Percentiles rank a stretch among this genome's conserved stretches.
Evolutionary conservation across 345 rosid genomes (phyloP).

Genomic region (Mangifera indica): DNA sequence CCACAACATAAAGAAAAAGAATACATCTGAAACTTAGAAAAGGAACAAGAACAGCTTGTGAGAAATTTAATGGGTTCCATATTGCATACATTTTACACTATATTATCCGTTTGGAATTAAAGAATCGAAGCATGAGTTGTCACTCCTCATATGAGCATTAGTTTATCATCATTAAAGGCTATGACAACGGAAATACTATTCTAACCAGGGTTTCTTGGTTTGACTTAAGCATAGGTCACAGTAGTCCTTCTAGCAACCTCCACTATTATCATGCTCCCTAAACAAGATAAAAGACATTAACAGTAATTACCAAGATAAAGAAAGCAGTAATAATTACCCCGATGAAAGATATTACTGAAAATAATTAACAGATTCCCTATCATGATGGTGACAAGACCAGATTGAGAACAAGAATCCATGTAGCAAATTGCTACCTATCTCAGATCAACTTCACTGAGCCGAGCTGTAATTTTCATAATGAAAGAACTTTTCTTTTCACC

Average conservation of each 20-base stretch:
- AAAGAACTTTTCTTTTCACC: background rate
- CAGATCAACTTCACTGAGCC: background rate
- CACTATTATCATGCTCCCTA: constrained; percentile 2
- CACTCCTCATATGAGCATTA: background rate
- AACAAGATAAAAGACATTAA: constrained; percentile 2
- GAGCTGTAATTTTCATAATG: background rate
- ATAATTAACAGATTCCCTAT: background rate
- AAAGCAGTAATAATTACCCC: background rate
- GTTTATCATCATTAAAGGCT: background rate
- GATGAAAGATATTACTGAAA: too few relatives aligned
- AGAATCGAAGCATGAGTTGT: background rate
- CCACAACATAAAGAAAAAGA: background rate
- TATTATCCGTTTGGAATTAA: background rate
- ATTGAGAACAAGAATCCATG: background rate
- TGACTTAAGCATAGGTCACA: background rate
- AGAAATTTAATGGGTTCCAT: background rate
- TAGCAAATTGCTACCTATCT: background rate
- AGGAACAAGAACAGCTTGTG: background rate
- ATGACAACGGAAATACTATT: background rate
- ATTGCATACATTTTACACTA: background rate
- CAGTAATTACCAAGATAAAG: background rate
- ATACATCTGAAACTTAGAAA: constrained; percentile 1
- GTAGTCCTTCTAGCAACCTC: background rate
- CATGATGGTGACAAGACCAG: constrained; percentile 3
- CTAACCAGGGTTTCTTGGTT: background rate